Percentiles rank a stretch among this genome's conserved stretches.
phyloP scores from a whole-genome alignment of 257 asterid species.

The Euphrasia confusa region DNA sequence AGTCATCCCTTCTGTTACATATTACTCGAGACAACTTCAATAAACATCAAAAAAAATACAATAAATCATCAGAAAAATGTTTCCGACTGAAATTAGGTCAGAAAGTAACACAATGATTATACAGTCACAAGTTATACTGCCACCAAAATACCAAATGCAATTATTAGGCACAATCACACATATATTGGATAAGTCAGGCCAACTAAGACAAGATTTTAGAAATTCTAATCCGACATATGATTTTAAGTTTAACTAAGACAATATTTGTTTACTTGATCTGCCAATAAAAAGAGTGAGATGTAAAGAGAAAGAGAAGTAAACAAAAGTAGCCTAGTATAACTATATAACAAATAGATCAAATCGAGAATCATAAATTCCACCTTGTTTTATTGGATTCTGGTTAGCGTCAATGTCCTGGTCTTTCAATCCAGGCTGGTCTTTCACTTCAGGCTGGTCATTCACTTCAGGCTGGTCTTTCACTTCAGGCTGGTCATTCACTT shows the following conservation, averaged over 20 bases:
- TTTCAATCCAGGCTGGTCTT: conserved; percentile 23
- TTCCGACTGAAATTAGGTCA: neutral
- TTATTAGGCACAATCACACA: conserved; percentile 2
- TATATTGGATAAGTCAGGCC: neutral
- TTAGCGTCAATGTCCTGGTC: conserved; percentile 37
- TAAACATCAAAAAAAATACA: neutral
- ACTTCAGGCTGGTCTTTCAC: too few species aligned
- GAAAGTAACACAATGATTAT: neutral
- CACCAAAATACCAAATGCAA: neutral
- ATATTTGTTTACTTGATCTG: neutral
- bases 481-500: too few species aligned
- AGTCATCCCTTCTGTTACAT: neutral
- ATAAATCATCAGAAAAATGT: neutral
- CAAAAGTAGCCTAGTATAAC: too few species aligned
- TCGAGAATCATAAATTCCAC: conserved; percentile 24
- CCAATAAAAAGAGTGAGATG: too few species aligned
- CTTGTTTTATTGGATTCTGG: conserved; percentile 49
- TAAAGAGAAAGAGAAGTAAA: too few species aligned
- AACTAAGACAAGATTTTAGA: conserved; percentile 1
- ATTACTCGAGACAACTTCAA: neutral
- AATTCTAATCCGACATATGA: conserved; percentile 5
- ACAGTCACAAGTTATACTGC: neutral
- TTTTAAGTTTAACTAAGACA: neutral
- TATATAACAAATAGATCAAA: too few species aligned
- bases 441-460: too few species aligned